Evolutionary conservation across 768 basidiomycete genomes (phyloP).

Genomic region (Ramaria rubella): DNA sequence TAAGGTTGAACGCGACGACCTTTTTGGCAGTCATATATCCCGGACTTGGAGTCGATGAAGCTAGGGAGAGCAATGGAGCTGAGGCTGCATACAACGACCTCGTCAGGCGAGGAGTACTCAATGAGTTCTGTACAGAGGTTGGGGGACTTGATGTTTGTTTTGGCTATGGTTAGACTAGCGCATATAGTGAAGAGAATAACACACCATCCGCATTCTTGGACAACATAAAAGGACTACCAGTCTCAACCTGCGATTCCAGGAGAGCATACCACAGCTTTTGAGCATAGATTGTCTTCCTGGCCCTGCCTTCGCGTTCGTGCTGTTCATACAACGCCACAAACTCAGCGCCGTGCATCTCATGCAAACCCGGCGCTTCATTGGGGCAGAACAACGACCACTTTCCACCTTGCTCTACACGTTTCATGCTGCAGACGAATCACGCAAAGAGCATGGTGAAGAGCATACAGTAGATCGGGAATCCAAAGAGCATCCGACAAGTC

Average conservation of each 20-base stretch:
- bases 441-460: constrained; percentile 5
- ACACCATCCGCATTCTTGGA: constrained; percentile 94
- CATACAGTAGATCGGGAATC: constrained; percentile 95
- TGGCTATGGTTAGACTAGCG: constrained; percentile 42
- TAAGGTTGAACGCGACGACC: constrained; percentile 88
- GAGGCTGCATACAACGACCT: constrained; percentile 97
- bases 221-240: constrained; percentile 97
- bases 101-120: constrained; percentile 95
- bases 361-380: constrained; percentile 85
- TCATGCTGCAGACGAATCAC: constrained; percentile 59
- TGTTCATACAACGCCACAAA: constrained; percentile 81
- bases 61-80: constrained; percentile 94
- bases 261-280: constrained; percentile 99
- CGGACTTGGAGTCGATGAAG: constrained; percentile 59
- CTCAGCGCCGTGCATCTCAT: constrained; percentile 83
- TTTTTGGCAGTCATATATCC: constrained; percentile 88
- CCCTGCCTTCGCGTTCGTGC: constrained; percentile 88
- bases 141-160: constrained; percentile 99
- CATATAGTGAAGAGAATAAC: constrained; percentile 21
- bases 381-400: constrained; percentile 99
- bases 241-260: constrained; percentile 95
- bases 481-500: constrained; percentile 98
- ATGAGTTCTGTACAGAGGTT: constrained; percentile 99
- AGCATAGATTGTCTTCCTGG: constrained; percentile 77
- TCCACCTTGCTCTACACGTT: constrained; percentile 82